Conservation (phyloP, 176 grass and related monocot genomes). For the Bothriochloa decipiens region DNA sequence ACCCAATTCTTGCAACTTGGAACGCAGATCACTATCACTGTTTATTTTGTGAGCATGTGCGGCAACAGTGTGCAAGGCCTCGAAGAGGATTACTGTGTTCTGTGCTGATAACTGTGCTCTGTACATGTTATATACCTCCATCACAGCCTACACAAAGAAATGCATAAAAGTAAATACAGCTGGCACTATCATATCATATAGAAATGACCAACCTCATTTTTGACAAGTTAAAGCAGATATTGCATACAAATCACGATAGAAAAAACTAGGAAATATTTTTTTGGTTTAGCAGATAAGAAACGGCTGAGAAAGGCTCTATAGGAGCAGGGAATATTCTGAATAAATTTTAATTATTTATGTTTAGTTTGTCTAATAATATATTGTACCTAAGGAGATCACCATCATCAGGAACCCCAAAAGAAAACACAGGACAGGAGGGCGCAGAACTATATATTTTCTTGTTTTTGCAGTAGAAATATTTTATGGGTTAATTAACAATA, state of each 20-base stretch:
- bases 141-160: constrained; percentile 80
- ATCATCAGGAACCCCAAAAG: constrained; percentile 8
- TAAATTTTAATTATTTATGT: background rate
- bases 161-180: constrained; percentile 25
- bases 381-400: background rate
- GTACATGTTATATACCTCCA: constrained; percentile 98
- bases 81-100: constrained; percentile 90
- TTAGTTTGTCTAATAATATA: background rate
- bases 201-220: constrained; percentile 5
- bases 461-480: background rate
- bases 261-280: constrained; percentile 1
- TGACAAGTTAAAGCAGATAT: constrained; percentile 28
- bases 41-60: constrained; percentile 95
- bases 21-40: constrained; percentile 78
- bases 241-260: constrained; percentile 5
- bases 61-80: constrained; percentile 90
- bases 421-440: background rate
- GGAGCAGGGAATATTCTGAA: background rate
- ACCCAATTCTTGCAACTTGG: constrained; percentile 92
- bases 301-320: background rate
- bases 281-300: constrained; percentile 27
- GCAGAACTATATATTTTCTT: background rate
- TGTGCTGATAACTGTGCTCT: constrained; percentile 77
- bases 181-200: constrained; percentile 11
- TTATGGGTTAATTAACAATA: background rate